Base-by-base conservation (phyloP, 805 yeast genomes). In the Nematodospora valgi region DNA sequence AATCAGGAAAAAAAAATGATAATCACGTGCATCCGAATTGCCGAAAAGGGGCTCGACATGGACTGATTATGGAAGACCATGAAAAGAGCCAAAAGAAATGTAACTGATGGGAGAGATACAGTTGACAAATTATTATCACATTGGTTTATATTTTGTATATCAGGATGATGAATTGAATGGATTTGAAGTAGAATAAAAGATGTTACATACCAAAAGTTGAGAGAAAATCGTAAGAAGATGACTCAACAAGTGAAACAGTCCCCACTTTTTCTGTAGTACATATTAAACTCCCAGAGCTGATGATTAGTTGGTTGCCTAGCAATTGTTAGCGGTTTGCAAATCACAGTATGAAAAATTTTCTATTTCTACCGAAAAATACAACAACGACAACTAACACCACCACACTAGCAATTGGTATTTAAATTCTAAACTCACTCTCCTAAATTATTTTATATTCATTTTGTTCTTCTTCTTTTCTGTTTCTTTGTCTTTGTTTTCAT, bases 1-100 rank as follows among this genome's bases (percentile, higher is more conserved):
- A n/a, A n/a, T n/a, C n/a, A n/a, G n/a, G n/a, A n/a, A n/a, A n/a
- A n/a, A n/a, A n/a, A n/a, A n/a, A n/a, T n/a, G 18, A 11, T 18
- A n/a, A 5, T 28, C 31, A 28, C 31, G 31, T 28, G 31, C 31
- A 28, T 28, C 31, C 31, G 17, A 19, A 19, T n/a, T 10, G 12
- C 31, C 31, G 31, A 16, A 12, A 23, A 23, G 12, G 12, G 12
- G 12, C 6, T 23, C 9, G 12, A 11, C 12, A 23, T 23, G 26
- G 12, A 6, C 6, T 23, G 26, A 23, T 23, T 23, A 6, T 23
- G n/a, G n/a, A n/a, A n/a, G n/a, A n/a, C n/a, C n/a, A n/a, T n/a
- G n/a, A n/a, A n/a, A n/a, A n/a, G n/a, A n/a, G n/a, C n/a, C n/a
- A n/a, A n/a, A n/a, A n/a, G n/a, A n/a, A n/a, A n/a, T n/a, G n/a